Evolutionary conservation across 2,329 filamentous ascomycete genomes (phyloP).

Genomic region (Fusarium udum): DNA sequence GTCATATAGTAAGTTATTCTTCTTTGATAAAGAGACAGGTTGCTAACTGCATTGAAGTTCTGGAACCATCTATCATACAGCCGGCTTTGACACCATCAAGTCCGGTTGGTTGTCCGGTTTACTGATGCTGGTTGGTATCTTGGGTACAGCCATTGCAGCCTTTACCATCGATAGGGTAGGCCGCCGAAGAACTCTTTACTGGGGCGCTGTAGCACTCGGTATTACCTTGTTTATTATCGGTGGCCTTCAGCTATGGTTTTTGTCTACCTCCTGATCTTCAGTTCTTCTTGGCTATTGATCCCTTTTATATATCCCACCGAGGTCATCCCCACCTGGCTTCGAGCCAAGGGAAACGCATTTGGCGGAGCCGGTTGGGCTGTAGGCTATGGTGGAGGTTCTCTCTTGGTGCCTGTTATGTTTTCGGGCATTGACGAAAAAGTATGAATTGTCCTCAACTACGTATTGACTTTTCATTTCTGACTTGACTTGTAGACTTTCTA

Average conservation of each 20-base stretch:
- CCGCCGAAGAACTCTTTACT: conserved; percentile 48
- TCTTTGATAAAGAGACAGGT: rapidly evolving
- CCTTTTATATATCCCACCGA: conserved; percentile 46
- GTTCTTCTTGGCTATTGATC: conserved; percentile 44
- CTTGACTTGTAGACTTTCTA: neutral
- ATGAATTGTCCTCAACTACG: neutral
- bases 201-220: conserved; percentile 45
- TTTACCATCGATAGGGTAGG: conserved; percentile 52
- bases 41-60: neutral
- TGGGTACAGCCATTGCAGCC: conserved; percentile 60
- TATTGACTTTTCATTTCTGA: neutral
- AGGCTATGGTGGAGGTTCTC: conserved; percentile 25
- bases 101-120: conserved; percentile 55
- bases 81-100: neutral
- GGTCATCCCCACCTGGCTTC: conserved; percentile 44
- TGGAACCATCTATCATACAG: conserved; percentile 10
- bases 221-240: conserved; percentile 46
- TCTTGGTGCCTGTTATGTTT: conserved; percentile 6
- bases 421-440: conserved; percentile 12
- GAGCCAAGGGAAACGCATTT: conserved; percentile 44
- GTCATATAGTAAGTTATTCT: conserved; percentile 8
- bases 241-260: conserved; percentile 46
- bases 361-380: conserved; percentile 41
- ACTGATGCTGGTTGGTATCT: conserved; percentile 60
- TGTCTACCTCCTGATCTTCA: conserved; percentile 45